Evolutionary conservation across 2,329 filamentous ascomycete genomes (phyloP).

Genomic region (Metarhizium rileyi): DNA sequence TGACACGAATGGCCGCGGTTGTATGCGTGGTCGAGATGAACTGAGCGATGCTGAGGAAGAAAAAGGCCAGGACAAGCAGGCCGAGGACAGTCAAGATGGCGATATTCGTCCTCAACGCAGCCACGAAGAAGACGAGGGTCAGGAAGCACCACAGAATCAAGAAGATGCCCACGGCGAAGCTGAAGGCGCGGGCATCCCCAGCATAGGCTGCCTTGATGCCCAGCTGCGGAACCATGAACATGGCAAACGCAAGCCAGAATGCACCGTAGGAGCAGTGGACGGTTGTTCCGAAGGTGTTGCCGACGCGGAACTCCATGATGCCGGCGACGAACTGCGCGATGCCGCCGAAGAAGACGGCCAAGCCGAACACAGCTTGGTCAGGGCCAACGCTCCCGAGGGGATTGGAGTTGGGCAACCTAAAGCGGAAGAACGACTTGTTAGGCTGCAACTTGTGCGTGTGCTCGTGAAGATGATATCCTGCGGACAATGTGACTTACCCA

Average conservation of each 20-base stretch:
- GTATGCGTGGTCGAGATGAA: conserved; percentile 31
- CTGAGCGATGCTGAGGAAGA: conserved; percentile 49
- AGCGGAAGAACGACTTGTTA: background rate
- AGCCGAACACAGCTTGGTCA: conserved; percentile 25
- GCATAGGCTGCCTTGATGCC: conserved; percentile 38
- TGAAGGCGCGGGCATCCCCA: conserved; percentile 28
- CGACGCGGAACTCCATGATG: conserved; percentile 43
- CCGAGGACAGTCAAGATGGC: conserved; percentile 49
- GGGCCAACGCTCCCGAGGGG: conserved; percentile 24
- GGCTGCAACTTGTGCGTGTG: background rate
- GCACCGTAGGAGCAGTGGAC: conserved; percentile 51
- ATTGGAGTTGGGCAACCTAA: conserved; percentile 23
- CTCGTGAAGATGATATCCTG: background rate
- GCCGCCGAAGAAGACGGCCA: conserved; percentile 46
- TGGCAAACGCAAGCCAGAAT: conserved; percentile 52
- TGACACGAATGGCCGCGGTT: conserved; percentile 30
- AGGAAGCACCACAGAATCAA: conserved; percentile 52
- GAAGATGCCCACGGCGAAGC: conserved; percentile 46
- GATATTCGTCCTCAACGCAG: conserved; percentile 47
- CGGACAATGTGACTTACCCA: conserved; percentile 30
- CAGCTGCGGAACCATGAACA: conserved; percentile 42
- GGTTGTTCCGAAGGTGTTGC: conserved; percentile 55
- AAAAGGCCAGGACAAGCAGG: conserved; percentile 47
- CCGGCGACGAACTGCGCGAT: conserved; percentile 58
- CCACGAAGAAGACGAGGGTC: conserved; percentile 44